Evolutionary conservation across 352 stramenopile genomes (phyloP).

Genomic region (Hyaloperonospora arabidopsidis): DNA sequence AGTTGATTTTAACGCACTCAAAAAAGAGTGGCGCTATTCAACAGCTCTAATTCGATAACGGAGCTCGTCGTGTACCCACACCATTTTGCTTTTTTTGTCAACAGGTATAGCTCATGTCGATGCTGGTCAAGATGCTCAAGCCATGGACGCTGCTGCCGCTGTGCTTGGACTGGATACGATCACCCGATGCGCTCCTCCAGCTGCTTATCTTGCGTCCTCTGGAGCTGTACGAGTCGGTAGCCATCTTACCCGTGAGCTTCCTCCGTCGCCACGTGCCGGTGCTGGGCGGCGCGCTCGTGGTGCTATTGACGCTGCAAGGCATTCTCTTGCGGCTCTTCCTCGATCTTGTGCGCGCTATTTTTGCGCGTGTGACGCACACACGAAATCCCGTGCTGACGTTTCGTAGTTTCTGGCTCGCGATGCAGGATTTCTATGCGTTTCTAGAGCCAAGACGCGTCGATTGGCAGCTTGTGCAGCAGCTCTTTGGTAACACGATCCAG

Average conservation of each 20-base stretch:
- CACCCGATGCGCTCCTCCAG: slow-evolving; percentile 45
- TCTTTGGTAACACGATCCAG: slow-evolving; percentile 64
- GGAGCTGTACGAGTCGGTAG: slow-evolving; percentile 66
- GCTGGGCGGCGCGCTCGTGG: slow-evolving; percentile 62
- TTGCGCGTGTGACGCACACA: slow-evolving; percentile 62
- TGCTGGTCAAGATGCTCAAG: slow-evolving; percentile 10
- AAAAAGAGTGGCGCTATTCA: too few species aligned
- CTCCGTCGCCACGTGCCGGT: slow-evolving; percentile 66
- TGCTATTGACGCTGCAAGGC: slow-evolving; percentile 69
- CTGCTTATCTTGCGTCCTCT: slow-evolving; percentile 52
- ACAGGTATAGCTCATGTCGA: background rate
- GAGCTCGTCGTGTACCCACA: too few species aligned
- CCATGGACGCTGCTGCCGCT: slow-evolving; percentile 17
- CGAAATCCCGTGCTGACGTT: slow-evolving; percentile 63
- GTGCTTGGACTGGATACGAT: slow-evolving; percentile 28
- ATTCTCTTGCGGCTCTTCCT: slow-evolving; percentile 63
- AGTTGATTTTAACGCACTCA: too few species aligned
- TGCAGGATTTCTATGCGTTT: slow-evolving; percentile 67
- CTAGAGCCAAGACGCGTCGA: slow-evolving; percentile 40
- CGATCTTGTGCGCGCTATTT: slow-evolving; percentile 53
- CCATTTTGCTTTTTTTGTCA: too few species aligned
- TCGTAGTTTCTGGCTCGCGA: slow-evolving; percentile 55
- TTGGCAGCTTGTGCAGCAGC: slow-evolving; percentile 59
- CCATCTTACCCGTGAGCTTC: slow-evolving; percentile 68
- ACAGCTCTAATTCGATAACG: too few species aligned